Evolutionary conservation across 352 stramenopile genomes (phyloP), one percentile per base, ranked within the genome.

Genomic region (Phytophthora brassicae): DNA sequence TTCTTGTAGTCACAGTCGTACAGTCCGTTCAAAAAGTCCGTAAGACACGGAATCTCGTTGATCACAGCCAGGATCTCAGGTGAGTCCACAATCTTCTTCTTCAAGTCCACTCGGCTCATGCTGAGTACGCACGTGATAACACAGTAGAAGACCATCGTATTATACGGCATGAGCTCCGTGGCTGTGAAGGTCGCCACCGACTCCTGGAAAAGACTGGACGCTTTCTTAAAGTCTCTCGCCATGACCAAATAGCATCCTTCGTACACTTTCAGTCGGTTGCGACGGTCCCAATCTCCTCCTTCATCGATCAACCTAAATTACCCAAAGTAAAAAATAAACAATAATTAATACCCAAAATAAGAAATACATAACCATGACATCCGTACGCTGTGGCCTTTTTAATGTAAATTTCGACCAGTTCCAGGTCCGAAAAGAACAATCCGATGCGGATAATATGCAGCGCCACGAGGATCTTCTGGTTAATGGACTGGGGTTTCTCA

Each of bases 251-350:
- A 97, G 51, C 98, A 88, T 11, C 95, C 96, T 72, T 98, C 90
- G 80, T 99, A 99, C 13, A 99, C 97, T 81, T 99, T 99, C 24
- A 99, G 81, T 14, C 97, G 90, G 81, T 99, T 99, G 42, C 96
- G 94, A 46, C 97, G 90, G 76, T 99, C 97, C 97, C 97, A 99
- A 77, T 99, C 97, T 31, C 97, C 97, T 36, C 97, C 97, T 62
- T 97, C 92, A 56, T 98, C 96, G 51, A 97, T 97, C 2, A 94
- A 55, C 43, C 81, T 90, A 63, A 54, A 16, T 49, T 9, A 8
- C 26, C n/a, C n/a, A n/a, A n/a, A 31, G 26, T 31, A 31, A 31
- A 31, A 31, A n/a, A n/a, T n/a, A n/a, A n/a, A n/a, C n/a, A n/a
- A n/a, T n/a, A n/a, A n/a, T n/a, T n/a, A n/a, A 31, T 31, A 9